These are phyloP conservation scores for Lipomyces oligophaga DNA, from an alignment of 805 yeast species.

Conservation along the genomic window DNA sequence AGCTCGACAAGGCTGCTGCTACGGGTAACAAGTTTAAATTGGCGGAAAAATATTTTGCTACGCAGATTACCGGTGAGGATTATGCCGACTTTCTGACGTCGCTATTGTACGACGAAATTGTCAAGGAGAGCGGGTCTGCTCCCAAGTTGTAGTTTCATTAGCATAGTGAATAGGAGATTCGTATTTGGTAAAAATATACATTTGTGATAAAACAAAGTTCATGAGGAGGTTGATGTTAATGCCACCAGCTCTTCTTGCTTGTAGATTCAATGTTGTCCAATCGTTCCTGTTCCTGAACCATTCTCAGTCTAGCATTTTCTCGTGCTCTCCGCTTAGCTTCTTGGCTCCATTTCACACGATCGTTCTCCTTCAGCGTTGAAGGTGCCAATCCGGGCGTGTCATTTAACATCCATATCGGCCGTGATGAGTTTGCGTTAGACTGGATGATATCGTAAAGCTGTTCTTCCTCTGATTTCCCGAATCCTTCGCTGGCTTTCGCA, in stretches of 20 bases:
- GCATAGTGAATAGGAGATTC: too few relatives aligned
- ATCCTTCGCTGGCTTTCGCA: not conserved
- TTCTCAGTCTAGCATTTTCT: slow-evolving; percentile 12
- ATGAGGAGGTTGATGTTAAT: too few relatives aligned
- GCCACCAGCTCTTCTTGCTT: too few relatives aligned
- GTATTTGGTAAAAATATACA: too few relatives aligned
- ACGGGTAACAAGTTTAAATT: slow-evolving; percentile 49
- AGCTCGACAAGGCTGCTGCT: slow-evolving; percentile 47
- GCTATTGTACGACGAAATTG: slow-evolving; percentile 25
- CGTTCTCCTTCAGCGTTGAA: slow-evolving; percentile 19
- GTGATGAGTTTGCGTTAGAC: slow-evolving; percentile 25
- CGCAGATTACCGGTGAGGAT: slow-evolving; percentile 61
- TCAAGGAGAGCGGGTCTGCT: slow-evolving; percentile 8
- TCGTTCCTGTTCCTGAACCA: slow-evolving; percentile 18
- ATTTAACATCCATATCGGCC: slow-evolving; percentile 27
- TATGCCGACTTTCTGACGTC: slow-evolving; percentile 66
- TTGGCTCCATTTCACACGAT: slow-evolving; percentile 16
- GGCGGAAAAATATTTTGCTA: slow-evolving; percentile 57
- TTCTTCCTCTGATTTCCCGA: not conserved
- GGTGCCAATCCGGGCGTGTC: slow-evolving; percentile 20
- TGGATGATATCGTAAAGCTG: slow-evolving; percentile 14
- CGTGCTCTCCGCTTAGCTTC: slow-evolving; percentile 14
- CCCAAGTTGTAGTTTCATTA: slow-evolving; percentile 18
- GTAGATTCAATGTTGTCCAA: too few relatives aligned
- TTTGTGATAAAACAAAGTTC: too few relatives aligned